A percentile compares a stretch with the other conserved stretches of the same genome.
phyloP scores from a whole-genome alignment of 768 basidiomycete genomes.

The Tylopilus cervinicoccineus region DNA sequence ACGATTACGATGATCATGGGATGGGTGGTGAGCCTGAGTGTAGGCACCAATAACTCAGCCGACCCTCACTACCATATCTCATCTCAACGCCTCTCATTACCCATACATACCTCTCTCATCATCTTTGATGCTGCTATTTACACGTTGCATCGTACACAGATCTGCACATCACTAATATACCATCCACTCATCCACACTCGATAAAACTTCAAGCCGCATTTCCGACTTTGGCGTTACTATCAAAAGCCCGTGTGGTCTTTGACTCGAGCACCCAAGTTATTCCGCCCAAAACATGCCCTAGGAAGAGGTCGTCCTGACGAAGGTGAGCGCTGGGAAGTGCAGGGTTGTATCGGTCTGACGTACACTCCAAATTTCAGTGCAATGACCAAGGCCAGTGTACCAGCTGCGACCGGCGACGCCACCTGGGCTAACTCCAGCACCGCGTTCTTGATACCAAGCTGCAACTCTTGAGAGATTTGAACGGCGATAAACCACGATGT shows the following conservation, averaged over 20 bases:
- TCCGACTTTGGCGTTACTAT: constrained; percentile 58
- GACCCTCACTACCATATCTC: constrained; percentile 5
- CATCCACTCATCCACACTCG: constrained; percentile 2
- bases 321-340: neutral
- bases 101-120: constrained; percentile 18
- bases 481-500: neutral
- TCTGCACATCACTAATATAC: constrained; percentile 21
- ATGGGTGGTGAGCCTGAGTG: constrained; percentile 52
- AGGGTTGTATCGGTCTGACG: constrained; percentile 13
- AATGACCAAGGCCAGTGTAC: constrained; percentile 80
- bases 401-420: constrained; percentile 68
- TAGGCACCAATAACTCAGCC: constrained; percentile 48
- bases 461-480: constrained; percentile 2
- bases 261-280: constrained; percentile 70
- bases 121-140: constrained; percentile 24
- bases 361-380: constrained; percentile 75
- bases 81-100: constrained; percentile 10
- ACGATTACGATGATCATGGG: constrained; percentile 43
- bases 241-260: constrained; percentile 67
- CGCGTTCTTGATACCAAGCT: constrained; percentile 85
- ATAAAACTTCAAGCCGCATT: constrained; percentile 30
- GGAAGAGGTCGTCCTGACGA: constrained; percentile 59
- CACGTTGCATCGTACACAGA: constrained; percentile 27
- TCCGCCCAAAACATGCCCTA: constrained; percentile 71
- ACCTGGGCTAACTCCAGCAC: constrained; percentile 54